A percentile compares a stretch with the other conserved stretches of the same genome.
Evolutionary conservation across 371 early-diverging fungal genomes (phyloP).

Genomic region (Syncephalastrum monosporum): DNA sequence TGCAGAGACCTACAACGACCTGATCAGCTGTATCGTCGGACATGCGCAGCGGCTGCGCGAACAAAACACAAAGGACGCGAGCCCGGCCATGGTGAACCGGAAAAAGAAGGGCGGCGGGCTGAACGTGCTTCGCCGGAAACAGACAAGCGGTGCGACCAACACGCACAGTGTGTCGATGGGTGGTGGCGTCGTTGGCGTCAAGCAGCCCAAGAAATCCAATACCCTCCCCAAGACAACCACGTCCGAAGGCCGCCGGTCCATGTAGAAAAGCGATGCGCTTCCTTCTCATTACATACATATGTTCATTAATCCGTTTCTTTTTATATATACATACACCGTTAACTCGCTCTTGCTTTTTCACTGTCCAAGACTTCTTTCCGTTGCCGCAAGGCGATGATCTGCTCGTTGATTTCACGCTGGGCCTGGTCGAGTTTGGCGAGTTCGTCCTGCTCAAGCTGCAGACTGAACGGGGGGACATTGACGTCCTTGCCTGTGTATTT

Average conservation of each 20-base stretch:
- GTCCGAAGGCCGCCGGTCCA: slow-evolving; percentile 23
- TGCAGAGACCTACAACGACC: slow-evolving; percentile 83
- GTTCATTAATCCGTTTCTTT: not conserved
- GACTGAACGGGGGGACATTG: slow-evolving; percentile 46
- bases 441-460: slow-evolving; percentile 68
- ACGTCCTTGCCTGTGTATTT: slow-evolving; percentile 33
- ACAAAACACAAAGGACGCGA: slow-evolving; percentile 44
- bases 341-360: slow-evolving; percentile 20
- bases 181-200: slow-evolving; percentile 49
- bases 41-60: slow-evolving; percentile 61
- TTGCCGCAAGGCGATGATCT: slow-evolving; percentile 56
- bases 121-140: slow-evolving; percentile 32
- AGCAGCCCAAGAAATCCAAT: slow-evolving; percentile 16
- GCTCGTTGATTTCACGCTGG: slow-evolving; percentile 59
- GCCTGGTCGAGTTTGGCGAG: slow-evolving; percentile 58
- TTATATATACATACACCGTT: slow-evolving; percentile 2
- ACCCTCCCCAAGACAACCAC: slow-evolving; percentile 14
- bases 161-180: slow-evolving; percentile 43
- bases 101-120: slow-evolving; percentile 38
- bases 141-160: slow-evolving; percentile 17
- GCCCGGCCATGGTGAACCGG: slow-evolving; percentile 50
- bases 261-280: slow-evolving; percentile 9
- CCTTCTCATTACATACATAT: slow-evolving; percentile 3
- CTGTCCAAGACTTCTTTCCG: slow-evolving; percentile 49
- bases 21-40: slow-evolving; percentile 80